Percentiles rank a stretch among this genome's conserved stretches.
phyloP scores from a whole-genome alignment of 176 grass and related monocot genomes.

The Elaeis guineensis region DNA sequence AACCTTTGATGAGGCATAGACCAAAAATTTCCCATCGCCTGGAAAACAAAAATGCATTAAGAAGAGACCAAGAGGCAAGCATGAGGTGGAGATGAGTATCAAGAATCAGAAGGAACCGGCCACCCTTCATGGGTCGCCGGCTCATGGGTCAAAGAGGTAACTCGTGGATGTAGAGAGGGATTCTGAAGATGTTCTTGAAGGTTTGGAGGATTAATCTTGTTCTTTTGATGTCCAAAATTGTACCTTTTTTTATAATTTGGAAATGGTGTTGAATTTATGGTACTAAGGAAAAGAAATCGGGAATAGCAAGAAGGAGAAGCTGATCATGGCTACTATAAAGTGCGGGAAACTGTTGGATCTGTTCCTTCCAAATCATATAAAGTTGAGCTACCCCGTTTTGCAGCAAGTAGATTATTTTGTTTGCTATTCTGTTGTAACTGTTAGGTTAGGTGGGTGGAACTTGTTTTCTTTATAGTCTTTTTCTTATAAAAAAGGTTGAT shows the following conservation, averaged over 20 bases:
- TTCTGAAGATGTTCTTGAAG: slow-evolving; percentile 14
- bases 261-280: background rate
- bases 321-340: slow-evolving; percentile 72
- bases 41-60: background rate
- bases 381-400: slow-evolving; percentile 72
- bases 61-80: slow-evolving; percentile 22
- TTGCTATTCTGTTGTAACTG: too few relatives aligned
- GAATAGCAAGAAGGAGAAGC: slow-evolving; percentile 52
- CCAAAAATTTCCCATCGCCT: too few relatives aligned
- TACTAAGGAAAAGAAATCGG: slow-evolving; percentile 22
- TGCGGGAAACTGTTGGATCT: slow-evolving; percentile 57
- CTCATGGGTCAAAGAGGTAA: slow-evolving; percentile 53
- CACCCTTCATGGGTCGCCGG: slow-evolving; percentile 26
- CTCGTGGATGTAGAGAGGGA: slow-evolving; percentile 12
- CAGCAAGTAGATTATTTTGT: slow-evolving; percentile 42
- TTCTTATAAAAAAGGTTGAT: too few relatives aligned
- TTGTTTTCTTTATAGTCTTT: too few relatives aligned
- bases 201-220: background rate
- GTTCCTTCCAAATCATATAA: slow-evolving; percentile 59
- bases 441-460: too few relatives aligned
- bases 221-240: background rate
- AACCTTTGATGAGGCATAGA: background rate
- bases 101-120: slow-evolving; percentile 46
- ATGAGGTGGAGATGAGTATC: slow-evolving; percentile 37
- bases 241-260: background rate